Evolutionary conservation across 1,139 yeast genomes (phyloP).

Genomic region (Pichia sp.): DNA sequence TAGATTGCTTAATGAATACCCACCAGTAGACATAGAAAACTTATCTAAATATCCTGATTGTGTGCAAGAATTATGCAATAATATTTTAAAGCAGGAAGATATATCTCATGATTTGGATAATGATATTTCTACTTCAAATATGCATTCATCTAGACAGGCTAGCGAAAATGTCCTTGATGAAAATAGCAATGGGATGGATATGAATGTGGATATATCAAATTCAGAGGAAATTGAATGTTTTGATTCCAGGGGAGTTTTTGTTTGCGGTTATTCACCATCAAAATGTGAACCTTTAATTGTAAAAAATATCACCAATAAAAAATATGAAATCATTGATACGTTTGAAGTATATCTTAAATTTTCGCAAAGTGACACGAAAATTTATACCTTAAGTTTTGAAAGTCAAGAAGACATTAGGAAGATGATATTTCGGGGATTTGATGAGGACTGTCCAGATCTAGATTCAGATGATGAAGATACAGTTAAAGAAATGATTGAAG

Average conservation of each 20-base stretch:
- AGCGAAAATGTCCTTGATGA: not conserved
- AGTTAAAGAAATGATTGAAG: too few relatives aligned
- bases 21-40: too few relatives aligned
- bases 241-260: not conserved
- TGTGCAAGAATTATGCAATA: not conserved
- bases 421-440: too few relatives aligned
- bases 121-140: not conserved
- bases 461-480: not conserved
- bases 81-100: not conserved
- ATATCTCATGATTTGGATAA: not conserved
- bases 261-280: constrained; percentile 12
- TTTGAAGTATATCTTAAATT: constrained; percentile 14
- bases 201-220: too few relatives aligned
- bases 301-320: constrained; percentile 2
- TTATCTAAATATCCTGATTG: not conserved
- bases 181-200: too few relatives aligned
- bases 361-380: not conserved
- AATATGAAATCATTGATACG: constrained; percentile 10
- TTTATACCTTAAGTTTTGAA: constrained; percentile 7
- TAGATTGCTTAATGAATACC: not conserved
- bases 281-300: constrained; percentile 6
- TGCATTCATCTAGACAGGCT: not conserved
- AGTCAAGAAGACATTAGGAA: too few relatives aligned
- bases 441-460: too few relatives aligned
- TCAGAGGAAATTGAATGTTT: too few relatives aligned